Evolutionary conservation across 78 protist species (phyloP).

Genomic region (Dictyostelium purpureum): DNA sequence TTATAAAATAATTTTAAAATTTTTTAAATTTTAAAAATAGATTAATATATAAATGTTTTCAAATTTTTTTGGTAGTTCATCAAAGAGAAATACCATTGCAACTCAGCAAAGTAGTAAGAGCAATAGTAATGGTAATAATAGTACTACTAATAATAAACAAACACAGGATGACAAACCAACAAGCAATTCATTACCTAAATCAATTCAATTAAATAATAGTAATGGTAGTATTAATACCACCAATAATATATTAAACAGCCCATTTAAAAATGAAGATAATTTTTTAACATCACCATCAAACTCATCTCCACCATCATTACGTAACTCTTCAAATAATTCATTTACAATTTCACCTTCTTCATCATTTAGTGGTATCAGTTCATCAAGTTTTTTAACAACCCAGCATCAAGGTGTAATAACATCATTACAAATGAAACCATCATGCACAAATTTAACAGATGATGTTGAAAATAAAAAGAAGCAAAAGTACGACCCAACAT

Average conservation of each 20-base stretch:
- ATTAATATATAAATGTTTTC: slow-evolving; percentile 7
- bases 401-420: slow-evolving; percentile 9
- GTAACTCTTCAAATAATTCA: neutral
- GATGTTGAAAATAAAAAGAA: slow-evolving; percentile 46
- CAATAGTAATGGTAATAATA: neutral
- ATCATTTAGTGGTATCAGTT: neutral
- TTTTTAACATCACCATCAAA: neutral
- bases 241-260: neutral
- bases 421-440: slow-evolving; percentile 12
- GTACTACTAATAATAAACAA: neutral
- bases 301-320: neutral
- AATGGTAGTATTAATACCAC: neutral
- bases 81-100: slow-evolving; percentile 27
- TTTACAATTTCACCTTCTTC: neutral
- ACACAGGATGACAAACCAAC: neutral
- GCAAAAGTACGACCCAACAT: neutral
- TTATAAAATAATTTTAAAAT: neutral
- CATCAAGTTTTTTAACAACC: neutral
- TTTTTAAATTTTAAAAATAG: neutral
- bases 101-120: neutral
- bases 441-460: slow-evolving; percentile 18
- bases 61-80: slow-evolving; percentile 31
- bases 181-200: neutral
- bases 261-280: neutral
- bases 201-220: neutral